Percentiles rank a stretch among this genome's conserved stretches.
Conservation (phyloP, 1,139 yeast genomes). For the Debaryomyces robertsiae region DNA sequence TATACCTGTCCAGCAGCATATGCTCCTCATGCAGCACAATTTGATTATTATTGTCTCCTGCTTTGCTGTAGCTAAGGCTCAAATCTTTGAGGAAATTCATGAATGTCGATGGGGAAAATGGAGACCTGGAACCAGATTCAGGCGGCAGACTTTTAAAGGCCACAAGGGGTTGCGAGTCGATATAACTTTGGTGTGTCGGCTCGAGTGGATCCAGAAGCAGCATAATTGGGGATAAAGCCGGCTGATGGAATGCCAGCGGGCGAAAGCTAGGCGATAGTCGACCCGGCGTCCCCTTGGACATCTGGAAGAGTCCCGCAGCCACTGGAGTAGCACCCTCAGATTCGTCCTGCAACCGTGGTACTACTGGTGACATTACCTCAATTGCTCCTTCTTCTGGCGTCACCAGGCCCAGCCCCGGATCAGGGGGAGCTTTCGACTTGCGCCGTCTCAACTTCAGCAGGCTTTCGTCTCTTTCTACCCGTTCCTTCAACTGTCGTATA, state of each 20-base stretch:
- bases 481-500: slow-evolving; percentile 24
- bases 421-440: slow-evolving; percentile 17
- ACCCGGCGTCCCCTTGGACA: background rate
- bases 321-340: too few species aligned
- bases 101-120: slow-evolving; percentile 23
- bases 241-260: slow-evolving; percentile 4
- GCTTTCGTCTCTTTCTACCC: slow-evolving; percentile 36
- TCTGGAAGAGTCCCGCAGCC: background rate
- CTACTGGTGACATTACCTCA: background rate
- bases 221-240: slow-evolving; percentile 18
- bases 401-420: background rate
- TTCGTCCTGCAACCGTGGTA: too few species aligned
- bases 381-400: background rate
- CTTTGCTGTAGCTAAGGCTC: slow-evolving; percentile 2
- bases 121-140: slow-evolving; percentile 5
- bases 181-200: background rate
- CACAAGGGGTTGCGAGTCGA: background rate
- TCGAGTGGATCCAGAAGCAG: slow-evolving; percentile 14
- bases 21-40: background rate
- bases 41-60: background rate
- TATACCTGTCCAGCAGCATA: background rate
- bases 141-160: background rate
- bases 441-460: slow-evolving; percentile 37
- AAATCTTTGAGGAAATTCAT: slow-evolving; percentile 25
- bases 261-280: background rate